Evolutionary conservation across 2,329 filamentous ascomycete species (phyloP).

Genomic region (Pseudomassariella vexata): DNA sequence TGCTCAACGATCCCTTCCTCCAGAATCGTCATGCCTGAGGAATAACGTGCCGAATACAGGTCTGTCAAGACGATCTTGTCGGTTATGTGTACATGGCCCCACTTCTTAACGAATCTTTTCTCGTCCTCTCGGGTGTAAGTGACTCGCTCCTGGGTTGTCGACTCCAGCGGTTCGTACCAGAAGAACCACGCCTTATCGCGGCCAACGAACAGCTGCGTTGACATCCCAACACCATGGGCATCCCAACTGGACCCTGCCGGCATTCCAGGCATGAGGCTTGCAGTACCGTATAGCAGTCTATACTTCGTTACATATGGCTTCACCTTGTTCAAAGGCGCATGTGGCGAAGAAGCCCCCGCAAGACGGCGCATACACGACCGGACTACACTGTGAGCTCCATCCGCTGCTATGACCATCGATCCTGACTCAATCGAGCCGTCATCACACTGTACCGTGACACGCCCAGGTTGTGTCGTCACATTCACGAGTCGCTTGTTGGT

Average conservation of each 20-base stretch:
- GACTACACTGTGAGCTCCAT: constrained; percentile 9
- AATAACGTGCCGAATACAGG: not conserved
- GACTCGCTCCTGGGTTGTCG: constrained; percentile 16
- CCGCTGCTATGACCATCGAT: constrained; percentile 9
- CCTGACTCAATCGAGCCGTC: constrained; percentile 7
- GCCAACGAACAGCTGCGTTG: constrained; percentile 1
- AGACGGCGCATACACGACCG: constrained; percentile 5
- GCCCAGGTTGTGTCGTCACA: constrained; percentile 1
- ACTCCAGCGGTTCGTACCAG: constrained; percentile 3
- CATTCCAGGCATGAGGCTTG: not conserved
- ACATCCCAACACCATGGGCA: constrained; percentile 1
- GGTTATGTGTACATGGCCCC: constrained; percentile 20
- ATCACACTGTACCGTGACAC: constrained; percentile 6
- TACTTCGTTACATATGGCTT: constrained; percentile 2
- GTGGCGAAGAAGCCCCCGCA: not conserved
- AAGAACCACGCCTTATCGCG: constrained; percentile 3
- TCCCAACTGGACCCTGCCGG: constrained; percentile 1
- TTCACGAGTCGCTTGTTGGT: constrained; percentile 4
- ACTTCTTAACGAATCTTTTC: constrained; percentile 17
- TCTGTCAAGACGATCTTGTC: constrained; percentile 1
- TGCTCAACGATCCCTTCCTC: constrained; percentile 5
- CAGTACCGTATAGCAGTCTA: not conserved
- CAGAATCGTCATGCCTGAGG: constrained; percentile 1
- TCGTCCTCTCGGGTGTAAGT: constrained; percentile 20
- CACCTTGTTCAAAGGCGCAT: not conserved